Conservation (phyloP, 257 asterid genomes). For the Jaltomata sinuosa region DNA sequence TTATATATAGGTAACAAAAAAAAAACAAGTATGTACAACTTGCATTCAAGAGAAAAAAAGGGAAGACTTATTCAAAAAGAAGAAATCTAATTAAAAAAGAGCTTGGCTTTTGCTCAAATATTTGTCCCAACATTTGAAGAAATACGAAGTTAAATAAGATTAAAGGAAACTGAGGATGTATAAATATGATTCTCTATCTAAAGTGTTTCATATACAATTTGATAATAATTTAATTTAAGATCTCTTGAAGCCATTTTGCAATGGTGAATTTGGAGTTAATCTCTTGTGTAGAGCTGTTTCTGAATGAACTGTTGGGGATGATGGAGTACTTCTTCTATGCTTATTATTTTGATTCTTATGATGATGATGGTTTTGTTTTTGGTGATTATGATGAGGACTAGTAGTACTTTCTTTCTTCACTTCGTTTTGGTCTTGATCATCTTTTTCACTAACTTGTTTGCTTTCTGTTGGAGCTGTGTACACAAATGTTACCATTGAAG, state of each 20-base stretch:
- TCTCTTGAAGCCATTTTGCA: slow-evolving; percentile 21
- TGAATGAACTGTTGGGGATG: slow-evolving; percentile 30
- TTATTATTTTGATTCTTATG: slow-evolving; percentile 1
- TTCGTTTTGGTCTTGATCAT: background rate
- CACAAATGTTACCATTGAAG: slow-evolving; percentile 49
- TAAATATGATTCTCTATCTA: background rate
- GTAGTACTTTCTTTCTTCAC: slow-evolving; percentile 8
- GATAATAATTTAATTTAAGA: background rate
- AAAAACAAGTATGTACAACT: background rate
- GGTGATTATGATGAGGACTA: slow-evolving; percentile 5
- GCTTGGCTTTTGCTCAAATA: background rate
- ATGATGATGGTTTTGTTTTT: slow-evolving; percentile 24
- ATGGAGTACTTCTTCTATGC: slow-evolving; percentile 11
- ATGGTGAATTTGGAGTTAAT: slow-evolving; percentile 23
- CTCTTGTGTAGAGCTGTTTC: slow-evolving; percentile 20
- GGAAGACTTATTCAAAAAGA: background rate
- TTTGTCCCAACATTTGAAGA: background rate
- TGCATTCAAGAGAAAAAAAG: background rate
- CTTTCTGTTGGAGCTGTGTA: slow-evolving; percentile 34
- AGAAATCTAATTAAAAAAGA: background rate
- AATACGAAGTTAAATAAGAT: background rate
- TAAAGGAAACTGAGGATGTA: background rate
- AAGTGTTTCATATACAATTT: background rate
- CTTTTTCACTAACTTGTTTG: slow-evolving; percentile 1
- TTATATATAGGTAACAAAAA: background rate